Base-by-base conservation (phyloP, 2,329 filamentous ascomycete species). In the Aspergillus sclerotialis region DNA sequence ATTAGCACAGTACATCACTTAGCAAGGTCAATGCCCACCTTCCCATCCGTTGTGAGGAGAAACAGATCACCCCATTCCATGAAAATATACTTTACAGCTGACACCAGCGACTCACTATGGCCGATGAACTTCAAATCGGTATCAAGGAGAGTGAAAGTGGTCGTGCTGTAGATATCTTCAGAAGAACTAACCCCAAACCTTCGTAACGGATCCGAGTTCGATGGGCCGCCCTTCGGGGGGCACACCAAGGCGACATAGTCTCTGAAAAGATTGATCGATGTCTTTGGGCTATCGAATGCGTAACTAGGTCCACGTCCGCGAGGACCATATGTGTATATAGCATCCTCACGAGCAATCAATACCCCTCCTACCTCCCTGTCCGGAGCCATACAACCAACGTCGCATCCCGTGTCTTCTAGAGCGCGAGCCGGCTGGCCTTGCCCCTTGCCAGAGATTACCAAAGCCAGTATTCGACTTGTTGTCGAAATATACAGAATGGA, bases 401-500 rank as follows among this genome's bases (percentile, higher is more conserved):
- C 89, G 53, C 90, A 96, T 2, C 92, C 92, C 12, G 77, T 73
- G 53, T 96, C 89, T 56, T 96, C 92, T 12, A 96, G 72, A 0
- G 86, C 85, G 46, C 89, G 83, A 3, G 90, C 84, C 4, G 89
- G 84, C 47, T 93, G 83, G 11, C 89, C 87, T 60, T 95, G 89
- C 1, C 89, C 89, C 58, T 84, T 82, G 15, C 88, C 88, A 7
- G 87, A 85, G 43, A 96, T 86, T 3, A 85, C 77, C 30, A 98
- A 70, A 37, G 87, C 94, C 46, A 94, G 68, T 37, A 98, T 87
- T 28, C 87, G 79, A 18, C 80, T 83, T 0, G 89, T 95, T 0
- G 92, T 98, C 3, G 89, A 85, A 36, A 98, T 84, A 58, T 94
- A 96, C 0, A 98, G 71, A 0, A 84, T 90, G 2, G 84, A 92